Base-by-base conservation (phyloP, 106 monocot species). In the Dactylorhiza incarnata region DNA sequence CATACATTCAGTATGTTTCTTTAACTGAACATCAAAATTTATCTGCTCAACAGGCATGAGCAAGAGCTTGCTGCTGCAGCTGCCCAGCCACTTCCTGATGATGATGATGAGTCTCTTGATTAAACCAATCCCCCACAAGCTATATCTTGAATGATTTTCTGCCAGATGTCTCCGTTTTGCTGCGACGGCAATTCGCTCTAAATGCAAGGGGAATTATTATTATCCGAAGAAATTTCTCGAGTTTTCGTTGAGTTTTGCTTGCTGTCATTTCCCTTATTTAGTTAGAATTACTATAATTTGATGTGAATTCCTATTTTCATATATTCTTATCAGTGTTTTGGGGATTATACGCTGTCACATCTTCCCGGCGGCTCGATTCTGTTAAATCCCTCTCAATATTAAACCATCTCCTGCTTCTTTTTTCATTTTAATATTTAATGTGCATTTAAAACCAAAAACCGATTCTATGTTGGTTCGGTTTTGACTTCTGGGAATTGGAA, bases 11-110 rank as follows among this genome's bases (percentile, higher is more conserved):
- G 5, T 1, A 10, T 59, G 8, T 59, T 22, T 37, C 15, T 0
- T 59, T 22, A 59, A 22, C 58, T 59, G 22, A n/a, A 59, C 37
- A 37, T 59, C 20, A 8, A 20, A 20, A 7, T 5, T 59, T 59
- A 22, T 59, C 22, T 59, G 22, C 58, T 20, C 9, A 59, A 20
- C 80, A 89, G 89, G 79, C 78, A 89, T 51, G 89, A 89, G 67
- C 66, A 71, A 51, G 89, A 89, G 47, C 66, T 86, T 46, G 81
- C 79, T 7, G 71, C 68, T 2, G 89, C 89, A 22, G 89, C 86
- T 3, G 89, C 86, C 6, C 89, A 89, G 49, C 89, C 89, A 2
- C 89, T 89, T 73, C 89, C 89, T 7, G 89, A 89, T 72, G 89
- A 89, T 72, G 89, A 86, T 73, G 89, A 89, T 55, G 89, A 85